Conservation (phyloP, 805 yeast species). For the Barnettozyma wickerhamii region DNA sequence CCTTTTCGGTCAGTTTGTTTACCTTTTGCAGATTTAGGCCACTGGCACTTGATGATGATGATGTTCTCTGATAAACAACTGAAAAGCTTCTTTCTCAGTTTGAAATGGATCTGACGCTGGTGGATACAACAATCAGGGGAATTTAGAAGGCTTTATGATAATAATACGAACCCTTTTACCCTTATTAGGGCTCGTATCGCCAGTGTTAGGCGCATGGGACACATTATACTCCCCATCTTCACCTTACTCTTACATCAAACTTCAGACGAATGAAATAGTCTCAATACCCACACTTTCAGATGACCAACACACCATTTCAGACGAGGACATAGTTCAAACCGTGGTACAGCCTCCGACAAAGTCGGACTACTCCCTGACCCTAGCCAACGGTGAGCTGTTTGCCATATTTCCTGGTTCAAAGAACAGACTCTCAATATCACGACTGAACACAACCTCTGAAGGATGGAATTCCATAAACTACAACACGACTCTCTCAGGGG, state of each 20-base stretch:
- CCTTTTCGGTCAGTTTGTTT: slow-evolving; percentile 5
- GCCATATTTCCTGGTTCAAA: slow-evolving; percentile 15
- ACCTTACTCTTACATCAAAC: slow-evolving; percentile 17
- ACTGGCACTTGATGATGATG: no score
- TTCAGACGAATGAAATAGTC: slow-evolving; percentile 19
- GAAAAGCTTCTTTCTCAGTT: no score
- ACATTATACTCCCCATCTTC: slow-evolving; percentile 17
- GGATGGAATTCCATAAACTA: slow-evolving; percentile 15
- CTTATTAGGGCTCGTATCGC: neutral
- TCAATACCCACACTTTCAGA: slow-evolving; percentile 10
- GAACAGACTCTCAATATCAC: slow-evolving; percentile 9
- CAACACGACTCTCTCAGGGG: slow-evolving; percentile 13
- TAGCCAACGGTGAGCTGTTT: slow-evolving; percentile 20
- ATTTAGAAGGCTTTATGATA: neutral
- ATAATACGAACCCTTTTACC: neutral
- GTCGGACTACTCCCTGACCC: slow-evolving; percentile 19
- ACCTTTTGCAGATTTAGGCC: no score
- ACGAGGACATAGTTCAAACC: neutral
- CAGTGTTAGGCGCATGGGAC: slow-evolving; percentile 10
- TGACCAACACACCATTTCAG: slow-evolving; percentile 1
- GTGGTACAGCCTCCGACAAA: slow-evolving; percentile 17
- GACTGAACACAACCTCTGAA: slow-evolving; percentile 6
- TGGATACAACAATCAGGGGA: no score
- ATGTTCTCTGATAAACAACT: no score
- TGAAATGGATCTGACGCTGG: no score